These are phyloP conservation scores for Fusarium protoensiforme DNA, from an alignment of 2,329 filamentous ascomycete genomes.

Conservation along the genomic window DNA sequence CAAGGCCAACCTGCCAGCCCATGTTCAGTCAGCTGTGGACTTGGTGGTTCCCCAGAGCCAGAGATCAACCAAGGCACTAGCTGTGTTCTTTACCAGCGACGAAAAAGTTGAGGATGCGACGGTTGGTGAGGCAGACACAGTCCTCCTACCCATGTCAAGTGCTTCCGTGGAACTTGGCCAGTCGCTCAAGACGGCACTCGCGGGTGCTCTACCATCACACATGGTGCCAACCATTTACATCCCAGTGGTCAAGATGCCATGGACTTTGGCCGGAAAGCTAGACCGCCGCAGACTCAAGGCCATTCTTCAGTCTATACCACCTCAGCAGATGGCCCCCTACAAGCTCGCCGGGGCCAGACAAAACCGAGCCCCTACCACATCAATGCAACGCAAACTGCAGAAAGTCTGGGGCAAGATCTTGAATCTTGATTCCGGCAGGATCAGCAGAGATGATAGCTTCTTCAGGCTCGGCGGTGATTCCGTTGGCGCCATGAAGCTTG, in stretches of 20 bases:
- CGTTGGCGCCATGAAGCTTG: slow-evolving; percentile 41
- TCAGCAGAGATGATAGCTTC: slow-evolving; percentile 50
- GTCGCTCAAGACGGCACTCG: slow-evolving; percentile 23
- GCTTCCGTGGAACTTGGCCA: not conserved
- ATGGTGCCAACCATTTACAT: slow-evolving; percentile 58
- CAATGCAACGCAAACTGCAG: slow-evolving; percentile 50
- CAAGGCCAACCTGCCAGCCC: slow-evolving; percentile 51
- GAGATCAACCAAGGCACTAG: slow-evolving; percentile 27
- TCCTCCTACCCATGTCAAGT: slow-evolving; percentile 20
- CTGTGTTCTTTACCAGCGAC: slow-evolving; percentile 30
- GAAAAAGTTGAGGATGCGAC: not conserved
- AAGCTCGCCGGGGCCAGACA: slow-evolving; percentile 26
- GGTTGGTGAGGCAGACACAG: not conserved
- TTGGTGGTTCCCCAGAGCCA: slow-evolving; percentile 53
- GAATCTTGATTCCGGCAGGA: not conserved
- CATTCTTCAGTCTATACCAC: slow-evolving; percentile 13
- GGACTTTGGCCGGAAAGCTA: slow-evolving; percentile 55
- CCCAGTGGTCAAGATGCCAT: slow-evolving; percentile 53
- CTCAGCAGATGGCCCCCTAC: slow-evolving; percentile 16
- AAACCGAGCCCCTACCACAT: slow-evolving; percentile 48
- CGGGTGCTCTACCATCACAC: slow-evolving; percentile 40
- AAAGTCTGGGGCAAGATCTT: slow-evolving; percentile 21
- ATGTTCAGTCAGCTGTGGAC: slow-evolving; percentile 57
- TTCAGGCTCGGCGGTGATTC: slow-evolving; percentile 56
- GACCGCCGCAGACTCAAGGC: slow-evolving; percentile 53